Percentiles rank a stretch among this genome's conserved stretches.
Evolutionary conservation across 371 early-diverging fungal species (phyloP).

Genomic region (Rhizomucor pusillus): DNA sequence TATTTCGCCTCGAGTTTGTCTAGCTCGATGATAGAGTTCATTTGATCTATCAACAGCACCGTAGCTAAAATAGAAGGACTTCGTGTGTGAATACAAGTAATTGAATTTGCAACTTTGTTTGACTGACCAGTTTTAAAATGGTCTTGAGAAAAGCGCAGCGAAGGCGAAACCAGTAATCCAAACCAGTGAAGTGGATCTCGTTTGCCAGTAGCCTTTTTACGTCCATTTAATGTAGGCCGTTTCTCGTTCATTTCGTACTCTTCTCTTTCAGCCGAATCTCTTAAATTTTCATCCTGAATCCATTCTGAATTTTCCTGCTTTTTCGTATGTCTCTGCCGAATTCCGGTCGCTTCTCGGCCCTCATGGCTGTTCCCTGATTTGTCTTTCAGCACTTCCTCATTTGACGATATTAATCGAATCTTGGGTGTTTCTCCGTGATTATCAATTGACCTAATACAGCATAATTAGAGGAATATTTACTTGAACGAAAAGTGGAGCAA

Average conservation of each 20-base stretch:
- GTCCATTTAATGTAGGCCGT: slow-evolving; percentile 1
- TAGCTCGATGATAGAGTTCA: slow-evolving; percentile 32
- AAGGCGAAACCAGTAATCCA: slow-evolving; percentile 61
- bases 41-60: slow-evolving; percentile 29
- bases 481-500: not conserved
- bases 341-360: slow-evolving; percentile 13
- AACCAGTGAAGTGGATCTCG: slow-evolving; percentile 65
- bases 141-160: slow-evolving; percentile 50
- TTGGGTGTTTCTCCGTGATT: not conserved
- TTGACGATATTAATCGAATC: not conserved
- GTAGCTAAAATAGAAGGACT: slow-evolving; percentile 14
- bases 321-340: slow-evolving; percentile 9
- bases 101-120: not conserved
- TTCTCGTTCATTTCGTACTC: slow-evolving; percentile 20
- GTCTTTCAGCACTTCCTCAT: not conserved
- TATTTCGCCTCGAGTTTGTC: slow-evolving; percentile 19
- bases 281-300: slow-evolving; percentile 18
- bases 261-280: slow-evolving; percentile 10
- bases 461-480: not conserved
- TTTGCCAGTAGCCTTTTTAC: slow-evolving; percentile 17
- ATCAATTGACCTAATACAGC: not conserved
- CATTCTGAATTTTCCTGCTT: slow-evolving; percentile 13
- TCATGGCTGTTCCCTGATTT: slow-evolving; percentile 9
- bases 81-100: not conserved
- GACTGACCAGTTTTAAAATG: slow-evolving; percentile 43